Evolutionary conservation across 768 basidiomycete genomes (phyloP).

Genomic region (Pleurotus pulmonarius): DNA sequence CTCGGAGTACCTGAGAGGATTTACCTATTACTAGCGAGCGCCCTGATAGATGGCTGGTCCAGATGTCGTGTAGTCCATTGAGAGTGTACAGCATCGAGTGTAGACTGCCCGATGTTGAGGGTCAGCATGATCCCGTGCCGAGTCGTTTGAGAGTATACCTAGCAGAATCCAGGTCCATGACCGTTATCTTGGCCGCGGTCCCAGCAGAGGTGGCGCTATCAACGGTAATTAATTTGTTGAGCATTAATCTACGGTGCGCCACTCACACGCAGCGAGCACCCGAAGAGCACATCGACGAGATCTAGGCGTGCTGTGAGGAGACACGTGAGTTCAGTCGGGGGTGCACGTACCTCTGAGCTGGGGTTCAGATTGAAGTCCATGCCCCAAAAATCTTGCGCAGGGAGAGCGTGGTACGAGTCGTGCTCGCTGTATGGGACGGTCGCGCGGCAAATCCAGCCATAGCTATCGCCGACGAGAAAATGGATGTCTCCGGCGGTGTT

Average conservation of each 20-base stretch:
- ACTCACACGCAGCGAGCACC: conserved; percentile 48
- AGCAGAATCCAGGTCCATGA: conserved; percentile 36
- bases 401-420: conserved; percentile 6
- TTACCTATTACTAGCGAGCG: conserved; percentile 52
- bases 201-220: conserved; percentile 56
- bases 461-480: conserved; percentile 46
- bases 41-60: conserved; percentile 48
- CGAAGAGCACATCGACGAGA: conserved; percentile 49
- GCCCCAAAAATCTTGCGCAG: conserved; percentile 33
- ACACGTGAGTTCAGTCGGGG: no score
- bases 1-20: neutral
- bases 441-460: conserved; percentile 48
- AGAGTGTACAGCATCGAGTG: conserved; percentile 35
- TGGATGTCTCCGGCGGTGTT: conserved; percentile 25
- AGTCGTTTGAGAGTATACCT: conserved; percentile 23
- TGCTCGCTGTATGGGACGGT: conserved; percentile 12
- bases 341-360: conserved; percentile 27
- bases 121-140: no score
- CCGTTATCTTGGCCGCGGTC: conserved; percentile 43
- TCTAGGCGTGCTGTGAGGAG: conserved; percentile 20
- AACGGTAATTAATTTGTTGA: conserved; percentile 1
- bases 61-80: conserved; percentile 48
- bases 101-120: neutral
- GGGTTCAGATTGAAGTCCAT: conserved; percentile 40
- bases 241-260: neutral